Evolutionary conservation across 78 protist species (phyloP).

Genomic region (Cyanophora paradoxa): DNA sequence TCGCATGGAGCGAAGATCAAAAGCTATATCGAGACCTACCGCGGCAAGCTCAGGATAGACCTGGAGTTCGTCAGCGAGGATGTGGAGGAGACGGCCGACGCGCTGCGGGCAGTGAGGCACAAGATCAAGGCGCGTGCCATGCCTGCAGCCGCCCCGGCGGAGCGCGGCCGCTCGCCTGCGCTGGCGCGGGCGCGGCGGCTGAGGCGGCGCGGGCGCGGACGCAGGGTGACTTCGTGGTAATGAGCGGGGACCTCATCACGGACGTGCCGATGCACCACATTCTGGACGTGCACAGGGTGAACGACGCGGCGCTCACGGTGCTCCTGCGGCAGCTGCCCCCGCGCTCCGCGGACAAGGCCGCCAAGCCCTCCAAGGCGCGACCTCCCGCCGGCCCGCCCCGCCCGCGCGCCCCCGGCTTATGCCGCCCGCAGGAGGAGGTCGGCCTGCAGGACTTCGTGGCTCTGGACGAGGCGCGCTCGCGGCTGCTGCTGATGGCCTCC

Average conservation of each 20-base stretch:
- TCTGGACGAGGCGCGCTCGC: neutral
- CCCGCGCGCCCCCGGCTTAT: too few relatives aligned
- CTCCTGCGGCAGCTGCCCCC: slow-evolving; percentile 19
- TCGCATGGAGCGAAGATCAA: too few relatives aligned
- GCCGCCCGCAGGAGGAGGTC: slow-evolving; percentile 17
- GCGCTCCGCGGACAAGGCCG: neutral
- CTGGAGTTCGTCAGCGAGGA: slow-evolving; percentile 47
- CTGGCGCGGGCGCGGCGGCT: too few relatives aligned
- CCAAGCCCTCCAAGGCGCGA: too few relatives aligned
- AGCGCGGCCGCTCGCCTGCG: too few relatives aligned
- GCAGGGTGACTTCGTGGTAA: slow-evolving; percentile 49
- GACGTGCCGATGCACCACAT: slow-evolving; percentile 54
- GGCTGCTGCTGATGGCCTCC: slow-evolving; percentile 34
- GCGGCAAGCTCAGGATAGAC: too few relatives aligned
- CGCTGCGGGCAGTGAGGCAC: slow-evolving; percentile 46
- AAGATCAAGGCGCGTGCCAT: slow-evolving; percentile 24
- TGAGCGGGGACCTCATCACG: slow-evolving; percentile 57
- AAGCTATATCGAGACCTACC: too few relatives aligned
- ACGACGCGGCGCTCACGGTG: slow-evolving; percentile 52
- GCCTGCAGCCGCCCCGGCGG: too few relatives aligned
- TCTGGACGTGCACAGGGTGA: slow-evolving; percentile 57
- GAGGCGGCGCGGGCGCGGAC: neutral
- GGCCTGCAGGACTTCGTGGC: slow-evolving; percentile 25
- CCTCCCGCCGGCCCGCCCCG: too few relatives aligned
- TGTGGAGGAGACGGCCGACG: slow-evolving; percentile 52